A percentile compares a stretch with the other conserved stretches of the same genome.
These are phyloP conservation scores for Coniochaeta sp. DNA, from an alignment of 2,329 filamentous ascomycete species.

Conservation along the genomic window DNA sequence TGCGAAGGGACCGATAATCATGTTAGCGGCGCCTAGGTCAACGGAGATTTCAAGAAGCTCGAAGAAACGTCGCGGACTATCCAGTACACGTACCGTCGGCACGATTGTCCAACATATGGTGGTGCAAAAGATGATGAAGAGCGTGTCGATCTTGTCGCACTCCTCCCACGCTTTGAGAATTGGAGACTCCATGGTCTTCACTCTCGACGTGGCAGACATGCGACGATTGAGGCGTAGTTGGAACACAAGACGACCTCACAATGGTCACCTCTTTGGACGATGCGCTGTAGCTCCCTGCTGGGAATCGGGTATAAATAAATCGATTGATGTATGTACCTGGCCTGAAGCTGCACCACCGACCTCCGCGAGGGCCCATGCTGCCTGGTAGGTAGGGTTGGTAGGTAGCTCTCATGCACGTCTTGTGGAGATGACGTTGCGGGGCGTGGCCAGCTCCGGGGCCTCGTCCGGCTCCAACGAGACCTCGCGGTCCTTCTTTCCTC, in stretches of 20 bases:
- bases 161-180: constrained; percentile 38
- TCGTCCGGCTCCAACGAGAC: neutral
- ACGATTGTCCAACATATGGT: constrained; percentile 45
- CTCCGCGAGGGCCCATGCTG: neutral
- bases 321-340: no score
- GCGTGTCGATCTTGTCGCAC: constrained; percentile 43
- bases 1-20: neutral
- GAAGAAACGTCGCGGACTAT: neutral
- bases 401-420: neutral
- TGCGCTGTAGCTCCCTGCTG: no score
- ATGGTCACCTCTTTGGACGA: no score
- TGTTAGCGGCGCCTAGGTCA: neutral
- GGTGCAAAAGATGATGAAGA: constrained; percentile 41
- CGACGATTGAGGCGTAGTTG: neutral
- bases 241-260: no score
- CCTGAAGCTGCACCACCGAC: neutral
- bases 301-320: no score
- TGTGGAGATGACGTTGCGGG: neutral
- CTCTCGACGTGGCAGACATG: neutral
- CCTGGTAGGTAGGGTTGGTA: neutral
- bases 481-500: neutral
- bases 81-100: constrained; percentile 24
- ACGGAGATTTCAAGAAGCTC: neutral
- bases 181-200: constrained; percentile 20
- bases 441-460: neutral